phyloP scores from a whole-genome alignment of 2,329 filamentous ascomycete species.

The Penicillium sp. region DNA sequence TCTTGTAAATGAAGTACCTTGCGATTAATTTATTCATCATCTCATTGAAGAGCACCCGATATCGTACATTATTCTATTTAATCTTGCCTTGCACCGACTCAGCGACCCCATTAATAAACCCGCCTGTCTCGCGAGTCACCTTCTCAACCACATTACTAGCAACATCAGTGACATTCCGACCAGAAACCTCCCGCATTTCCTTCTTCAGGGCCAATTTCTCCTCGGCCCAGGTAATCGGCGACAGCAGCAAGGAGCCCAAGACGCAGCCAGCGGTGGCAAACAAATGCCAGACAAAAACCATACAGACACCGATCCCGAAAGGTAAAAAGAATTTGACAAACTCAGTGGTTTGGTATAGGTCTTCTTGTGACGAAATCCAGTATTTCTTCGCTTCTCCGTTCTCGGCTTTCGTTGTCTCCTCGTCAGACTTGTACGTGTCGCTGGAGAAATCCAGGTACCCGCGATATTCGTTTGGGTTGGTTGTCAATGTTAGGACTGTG shows the following conservation, averaged over 20 bases:
- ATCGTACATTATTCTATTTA: not conserved
- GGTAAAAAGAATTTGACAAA: constrained; percentile 69
- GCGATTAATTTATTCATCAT: not conserved
- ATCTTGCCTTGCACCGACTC: not conserved
- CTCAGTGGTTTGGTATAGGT: constrained; percentile 75
- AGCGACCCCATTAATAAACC: not conserved
- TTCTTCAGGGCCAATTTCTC: constrained; percentile 27
- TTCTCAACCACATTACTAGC: not conserved
- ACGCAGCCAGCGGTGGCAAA: constrained; percentile 63
- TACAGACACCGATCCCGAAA: constrained; percentile 51
- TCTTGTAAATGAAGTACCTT: not conserved
- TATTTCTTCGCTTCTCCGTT: constrained; percentile 43
- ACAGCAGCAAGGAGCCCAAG: constrained; percentile 50
- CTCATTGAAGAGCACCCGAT: not conserved
- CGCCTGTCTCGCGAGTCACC: not conserved
- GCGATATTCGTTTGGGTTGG: constrained; percentile 36
- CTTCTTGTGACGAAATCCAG: constrained; percentile 72
- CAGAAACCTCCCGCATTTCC: not conserved
- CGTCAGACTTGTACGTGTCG: constrained; percentile 20
- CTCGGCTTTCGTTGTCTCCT: not conserved
- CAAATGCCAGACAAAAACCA: constrained; percentile 62
- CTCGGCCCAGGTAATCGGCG: constrained; percentile 50
- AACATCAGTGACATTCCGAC: constrained; percentile 9
- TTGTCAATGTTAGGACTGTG: constrained; percentile 61
- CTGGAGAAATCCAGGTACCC: constrained; percentile 12